phyloP scores from a whole-genome alignment of 257 asterid species.

The Osmanthus fragrans region DNA sequence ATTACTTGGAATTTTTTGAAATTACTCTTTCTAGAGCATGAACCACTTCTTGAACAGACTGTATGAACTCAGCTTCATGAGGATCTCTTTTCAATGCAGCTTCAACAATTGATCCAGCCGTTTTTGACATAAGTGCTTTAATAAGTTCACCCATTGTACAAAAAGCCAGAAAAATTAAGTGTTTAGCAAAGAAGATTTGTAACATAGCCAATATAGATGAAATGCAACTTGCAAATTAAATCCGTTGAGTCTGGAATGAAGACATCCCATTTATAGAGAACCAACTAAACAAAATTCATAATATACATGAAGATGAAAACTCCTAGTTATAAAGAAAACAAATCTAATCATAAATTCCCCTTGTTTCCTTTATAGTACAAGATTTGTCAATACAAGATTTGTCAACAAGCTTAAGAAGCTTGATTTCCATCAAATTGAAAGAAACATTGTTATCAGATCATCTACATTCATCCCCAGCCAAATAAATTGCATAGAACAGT shows the following conservation, averaged over 20 bases:
- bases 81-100: constrained; percentile 97
- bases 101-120: constrained; percentile 99
- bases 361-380: not conserved
- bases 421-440: not conserved
- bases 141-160: constrained; percentile 36
- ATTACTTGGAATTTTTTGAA: constrained; percentile 88
- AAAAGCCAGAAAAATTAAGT: constrained; percentile 12
- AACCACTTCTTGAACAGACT: constrained; percentile 91
- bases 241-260: not conserved
- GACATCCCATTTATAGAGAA: not conserved
- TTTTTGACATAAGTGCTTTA: constrained; percentile 93
- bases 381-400: not conserved
- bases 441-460: too few species aligned
- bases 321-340: not conserved
- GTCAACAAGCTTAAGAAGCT: not conserved
- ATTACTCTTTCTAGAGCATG: constrained; percentile 97
- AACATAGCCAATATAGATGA: constrained; percentile 5
- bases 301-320: not conserved
- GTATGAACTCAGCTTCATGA: constrained; percentile 87
- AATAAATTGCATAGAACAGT: too few species aligned
- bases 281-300: not conserved
- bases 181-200: constrained; percentile 3
- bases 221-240: constrained; percentile 19
- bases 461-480: not conserved
- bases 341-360: not conserved